Conservation (phyloP, 192 early-diverging fungal species). For the Spizellomyces sp. region DNA sequence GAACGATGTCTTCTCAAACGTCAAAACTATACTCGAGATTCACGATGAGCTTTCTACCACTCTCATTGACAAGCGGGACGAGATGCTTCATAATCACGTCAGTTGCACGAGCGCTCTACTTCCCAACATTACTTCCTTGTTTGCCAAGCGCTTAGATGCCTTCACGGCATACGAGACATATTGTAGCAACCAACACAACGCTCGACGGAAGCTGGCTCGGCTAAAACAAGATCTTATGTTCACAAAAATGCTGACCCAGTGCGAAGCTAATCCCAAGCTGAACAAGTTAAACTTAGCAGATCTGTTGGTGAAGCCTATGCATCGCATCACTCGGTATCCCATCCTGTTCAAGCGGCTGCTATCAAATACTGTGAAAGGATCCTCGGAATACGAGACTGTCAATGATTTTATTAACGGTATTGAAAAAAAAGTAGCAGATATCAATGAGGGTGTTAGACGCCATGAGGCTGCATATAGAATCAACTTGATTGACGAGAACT, state of each 20-base stretch:
- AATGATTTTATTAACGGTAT: slow-evolving; percentile 43
- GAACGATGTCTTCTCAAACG: slow-evolving; percentile 41
- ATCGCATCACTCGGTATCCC: slow-evolving; percentile 54
- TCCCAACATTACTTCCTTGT: slow-evolving; percentile 1
- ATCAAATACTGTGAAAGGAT: slow-evolving; percentile 16
- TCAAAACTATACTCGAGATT: slow-evolving; percentile 37
- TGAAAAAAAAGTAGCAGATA: slow-evolving; percentile 37
- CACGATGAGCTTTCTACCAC: slow-evolving; percentile 36
- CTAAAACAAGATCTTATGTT: slow-evolving; percentile 28
- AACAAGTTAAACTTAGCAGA: slow-evolving; percentile 47
- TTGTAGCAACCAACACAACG: slow-evolving; percentile 50
- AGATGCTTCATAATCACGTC: slow-evolving; percentile 19
- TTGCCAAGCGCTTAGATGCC: slow-evolving; percentile 28
- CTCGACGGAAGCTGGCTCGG: slow-evolving; percentile 28
- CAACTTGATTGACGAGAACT: slow-evolving; percentile 48
- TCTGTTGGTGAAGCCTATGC: slow-evolving; percentile 55
- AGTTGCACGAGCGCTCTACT: not conserved
- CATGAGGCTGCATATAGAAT: slow-evolving; percentile 47
- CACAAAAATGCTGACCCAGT: slow-evolving; percentile 32
- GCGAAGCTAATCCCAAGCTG: slow-evolving; percentile 52
- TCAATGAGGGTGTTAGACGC: slow-evolving; percentile 49
- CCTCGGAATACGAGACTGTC: slow-evolving; percentile 30
- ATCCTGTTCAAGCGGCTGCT: slow-evolving; percentile 51
- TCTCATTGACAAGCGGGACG: slow-evolving; percentile 31
- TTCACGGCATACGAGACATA: slow-evolving; percentile 44